Conservation (phyloP, 2,329 filamentous ascomycete genomes). For the Metarhizium album region DNA sequence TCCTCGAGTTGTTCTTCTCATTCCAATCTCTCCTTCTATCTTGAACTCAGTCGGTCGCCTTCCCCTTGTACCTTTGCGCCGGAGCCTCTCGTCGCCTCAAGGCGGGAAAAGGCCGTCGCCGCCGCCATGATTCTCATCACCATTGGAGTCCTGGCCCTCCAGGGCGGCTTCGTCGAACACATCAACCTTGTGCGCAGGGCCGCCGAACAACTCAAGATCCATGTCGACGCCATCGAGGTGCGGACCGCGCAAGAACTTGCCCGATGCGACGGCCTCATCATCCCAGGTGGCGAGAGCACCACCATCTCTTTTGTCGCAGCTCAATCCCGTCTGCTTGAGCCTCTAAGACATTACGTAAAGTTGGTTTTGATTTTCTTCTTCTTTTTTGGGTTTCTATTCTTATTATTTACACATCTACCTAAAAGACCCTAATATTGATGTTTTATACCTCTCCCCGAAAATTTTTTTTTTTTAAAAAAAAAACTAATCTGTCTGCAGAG, state of each 20-base stretch:
- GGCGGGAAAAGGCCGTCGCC: background rate
- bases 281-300: conserved; percentile 92
- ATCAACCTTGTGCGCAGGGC: conserved; percentile 64
- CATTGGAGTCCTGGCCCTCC: conserved; percentile 61
- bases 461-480: no score
- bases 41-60: background rate
- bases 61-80: background rate
- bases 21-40: background rate
- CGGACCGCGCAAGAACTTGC: conserved; percentile 62
- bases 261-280: conserved; percentile 69
- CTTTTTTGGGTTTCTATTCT: no score
- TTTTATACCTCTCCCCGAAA: no score
- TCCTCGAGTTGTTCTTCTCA: background rate
- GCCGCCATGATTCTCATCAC: conserved; percentile 28
- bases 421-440: no score
- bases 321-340: conserved; percentile 70
- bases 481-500: conserved; percentile 31
- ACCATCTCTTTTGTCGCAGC: conserved; percentile 82
- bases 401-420: no score
- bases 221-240: conserved; percentile 64
- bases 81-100: background rate
- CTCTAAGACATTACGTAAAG: conserved; percentile 84
- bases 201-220: conserved; percentile 34
- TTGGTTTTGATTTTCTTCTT: conserved; percentile 31
- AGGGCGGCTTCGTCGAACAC: conserved; percentile 91